phyloP scores from a whole-genome alignment of 2,329 filamentous ascomycete species.

The Alternaria arbusti region DNA sequence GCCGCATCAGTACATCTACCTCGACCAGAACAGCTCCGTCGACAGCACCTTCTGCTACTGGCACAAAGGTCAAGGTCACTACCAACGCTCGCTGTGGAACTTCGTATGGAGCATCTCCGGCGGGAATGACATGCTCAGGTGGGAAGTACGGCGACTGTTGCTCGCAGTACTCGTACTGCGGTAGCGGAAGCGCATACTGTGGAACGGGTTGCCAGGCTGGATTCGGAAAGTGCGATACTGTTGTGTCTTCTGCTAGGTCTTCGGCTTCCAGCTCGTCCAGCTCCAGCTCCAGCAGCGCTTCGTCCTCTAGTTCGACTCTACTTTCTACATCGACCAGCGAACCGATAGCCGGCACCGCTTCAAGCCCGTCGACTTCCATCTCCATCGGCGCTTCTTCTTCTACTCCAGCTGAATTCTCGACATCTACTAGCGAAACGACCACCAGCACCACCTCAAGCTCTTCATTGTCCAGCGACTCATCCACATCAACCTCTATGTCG shows the following conservation, averaged over 20 bases:
- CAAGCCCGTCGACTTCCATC: background rate
- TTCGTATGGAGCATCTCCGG: background rate
- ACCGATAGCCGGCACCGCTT: background rate
- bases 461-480: background rate
- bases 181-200: slow-evolving; percentile 3
- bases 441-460: background rate
- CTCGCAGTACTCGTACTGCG: slow-evolving; percentile 11
- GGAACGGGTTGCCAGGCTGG: background rate
- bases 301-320: background rate
- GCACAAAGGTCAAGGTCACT: background rate
- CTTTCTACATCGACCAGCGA: background rate
- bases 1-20: background rate
- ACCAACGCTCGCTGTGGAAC: slow-evolving; percentile 10
- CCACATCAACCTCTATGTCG: too few species aligned
- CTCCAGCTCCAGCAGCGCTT: background rate
- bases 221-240: background rate
- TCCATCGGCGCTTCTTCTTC: too few species aligned
- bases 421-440: too few species aligned
- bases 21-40: background rate
- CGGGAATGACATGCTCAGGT: background rate
- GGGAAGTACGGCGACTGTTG: slow-evolving; percentile 7
- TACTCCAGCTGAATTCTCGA: too few species aligned
- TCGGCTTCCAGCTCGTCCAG: background rate
- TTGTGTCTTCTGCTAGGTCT: background rate
- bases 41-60: background rate